phyloP scores from a whole-genome alignment of 2,329 filamentous ascomycete genomes.

The Fusarium burgessii region DNA sequence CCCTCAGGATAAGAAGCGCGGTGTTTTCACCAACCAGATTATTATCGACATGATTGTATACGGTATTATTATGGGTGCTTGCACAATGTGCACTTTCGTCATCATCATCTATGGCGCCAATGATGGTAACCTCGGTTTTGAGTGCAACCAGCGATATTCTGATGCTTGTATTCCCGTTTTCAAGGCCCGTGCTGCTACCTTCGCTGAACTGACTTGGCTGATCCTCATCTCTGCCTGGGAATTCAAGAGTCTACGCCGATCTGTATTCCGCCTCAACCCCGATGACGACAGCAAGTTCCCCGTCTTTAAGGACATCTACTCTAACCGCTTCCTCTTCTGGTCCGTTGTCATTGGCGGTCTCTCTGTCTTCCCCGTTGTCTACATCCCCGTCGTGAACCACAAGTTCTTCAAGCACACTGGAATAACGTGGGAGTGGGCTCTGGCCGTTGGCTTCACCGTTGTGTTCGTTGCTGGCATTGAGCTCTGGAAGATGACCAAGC shows the following conservation, averaged over 20 bases:
- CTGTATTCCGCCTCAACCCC: slow-evolving; percentile 75
- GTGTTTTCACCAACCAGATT: slow-evolving; percentile 83
- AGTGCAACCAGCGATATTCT: slow-evolving; percentile 73
- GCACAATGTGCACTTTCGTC: slow-evolving; percentile 74
- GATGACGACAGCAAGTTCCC: slow-evolving; percentile 63
- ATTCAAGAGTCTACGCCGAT: slow-evolving; percentile 78
- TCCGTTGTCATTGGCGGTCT: slow-evolving; percentile 70
- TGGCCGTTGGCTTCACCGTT: slow-evolving; percentile 72
- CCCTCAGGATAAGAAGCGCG: slow-evolving; percentile 75
- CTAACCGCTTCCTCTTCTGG: slow-evolving; percentile 78
- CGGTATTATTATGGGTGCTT: slow-evolving; percentile 79
- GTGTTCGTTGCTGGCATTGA: slow-evolving; percentile 77
- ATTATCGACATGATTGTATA: slow-evolving; percentile 84
- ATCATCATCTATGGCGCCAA: slow-evolving; percentile 71
- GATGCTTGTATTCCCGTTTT: slow-evolving; percentile 71
- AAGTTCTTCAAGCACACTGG: slow-evolving; percentile 78
- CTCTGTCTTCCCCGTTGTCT: slow-evolving; percentile 76
- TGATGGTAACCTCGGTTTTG: slow-evolving; percentile 65
- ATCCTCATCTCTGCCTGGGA: slow-evolving; percentile 83
- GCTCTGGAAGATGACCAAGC: slow-evolving; percentile 78
- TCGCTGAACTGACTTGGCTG: slow-evolving; percentile 79
- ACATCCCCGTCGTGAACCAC: slow-evolving; percentile 77
- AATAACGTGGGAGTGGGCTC: slow-evolving; percentile 81
- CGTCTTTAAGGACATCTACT: slow-evolving; percentile 72
- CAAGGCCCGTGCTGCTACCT: slow-evolving; percentile 77